Conservation (phyloP, 805 yeast genomes). For the Suhomyces sp. region DNA sequence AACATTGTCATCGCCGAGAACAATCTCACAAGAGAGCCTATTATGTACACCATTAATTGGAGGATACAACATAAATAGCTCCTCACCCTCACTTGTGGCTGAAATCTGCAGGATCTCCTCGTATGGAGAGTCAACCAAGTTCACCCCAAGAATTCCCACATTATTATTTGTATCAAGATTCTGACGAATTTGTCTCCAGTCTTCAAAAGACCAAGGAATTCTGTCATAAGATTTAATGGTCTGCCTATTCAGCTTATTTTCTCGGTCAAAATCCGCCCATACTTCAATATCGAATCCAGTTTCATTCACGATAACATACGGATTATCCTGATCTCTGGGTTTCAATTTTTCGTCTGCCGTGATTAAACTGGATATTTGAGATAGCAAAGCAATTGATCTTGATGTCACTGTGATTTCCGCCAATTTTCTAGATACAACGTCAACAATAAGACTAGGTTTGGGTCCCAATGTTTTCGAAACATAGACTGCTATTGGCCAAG, state of each 20-base stretch:
- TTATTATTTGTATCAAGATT: constrained; percentile 64
- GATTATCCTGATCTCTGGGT: constrained; percentile 76
- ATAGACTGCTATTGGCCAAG: constrained; percentile 78
- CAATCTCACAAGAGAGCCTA: constrained; percentile 70
- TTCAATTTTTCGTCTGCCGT: constrained; percentile 53
- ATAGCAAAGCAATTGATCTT: constrained; percentile 71
- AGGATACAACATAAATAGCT: constrained; percentile 66
- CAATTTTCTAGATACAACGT: constrained; percentile 69
- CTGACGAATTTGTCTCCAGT: constrained; percentile 87
- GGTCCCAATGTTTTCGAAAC: constrained; percentile 51
- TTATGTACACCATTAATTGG: constrained; percentile 62
- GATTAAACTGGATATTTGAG: constrained; percentile 63
- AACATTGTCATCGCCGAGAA: constrained; percentile 70
- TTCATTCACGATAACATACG: constrained; percentile 76
- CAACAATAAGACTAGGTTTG: constrained; percentile 53
- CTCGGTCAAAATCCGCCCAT: constrained; percentile 61
- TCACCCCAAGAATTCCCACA: constrained; percentile 63
- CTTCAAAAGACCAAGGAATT: constrained; percentile 89
- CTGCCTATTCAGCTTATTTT: constrained; percentile 21
- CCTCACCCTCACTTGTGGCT: constrained; percentile 81
- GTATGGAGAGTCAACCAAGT: constrained; percentile 56
- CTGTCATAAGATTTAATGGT: constrained; percentile 47
- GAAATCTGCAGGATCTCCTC: constrained; percentile 55
- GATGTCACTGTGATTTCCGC: constrained; percentile 84
- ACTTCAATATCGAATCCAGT: constrained; percentile 81